A percentile compares a stretch with the other conserved stretches of the same genome.
Evolutionary conservation across 257 asterid genomes (phyloP).

Genomic region (Prunella vulgaris): DNA sequence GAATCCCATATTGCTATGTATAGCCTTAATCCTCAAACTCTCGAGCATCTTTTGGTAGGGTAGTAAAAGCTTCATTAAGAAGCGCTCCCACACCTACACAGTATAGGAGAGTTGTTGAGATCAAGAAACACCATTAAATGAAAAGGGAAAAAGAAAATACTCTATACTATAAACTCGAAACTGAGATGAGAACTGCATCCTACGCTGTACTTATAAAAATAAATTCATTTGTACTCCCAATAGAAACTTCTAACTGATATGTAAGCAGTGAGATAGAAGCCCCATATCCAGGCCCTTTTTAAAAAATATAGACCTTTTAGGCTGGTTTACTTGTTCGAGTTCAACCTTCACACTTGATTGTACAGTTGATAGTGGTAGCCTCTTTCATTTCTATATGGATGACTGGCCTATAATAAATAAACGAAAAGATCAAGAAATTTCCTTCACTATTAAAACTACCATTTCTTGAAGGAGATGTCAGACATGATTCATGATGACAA

Average conservation of each 20-base stretch:
- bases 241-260: constrained; percentile 69
- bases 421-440: constrained; percentile 11
- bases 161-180: constrained; percentile 9
- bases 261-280: constrained; percentile 58
- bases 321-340: constrained; percentile 33
- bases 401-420: constrained; percentile 22
- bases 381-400: constrained; percentile 36
- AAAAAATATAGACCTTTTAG: constrained; percentile 40
- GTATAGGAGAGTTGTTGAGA: constrained; percentile 1
- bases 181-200: constrained; percentile 11
- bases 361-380: constrained; percentile 21
- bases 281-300: constrained; percentile 65
- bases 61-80: constrained; percentile 37
- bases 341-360: constrained; percentile 20
- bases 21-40: constrained; percentile 72
- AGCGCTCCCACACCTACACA: constrained; percentile 35
- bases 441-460: neutral
- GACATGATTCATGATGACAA: neutral
- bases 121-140: constrained; percentile 14
- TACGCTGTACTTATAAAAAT: constrained; percentile 73
- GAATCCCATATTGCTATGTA: constrained; percentile 61
- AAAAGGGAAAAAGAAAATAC: neutral
- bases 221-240: constrained; percentile 44
- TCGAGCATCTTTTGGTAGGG: constrained; percentile 56
- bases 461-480: neutral